Evolutionary conservation across 2,329 filamentous ascomycete genomes (phyloP).

Genomic region (Cucurbitaria berberidis): DNA sequence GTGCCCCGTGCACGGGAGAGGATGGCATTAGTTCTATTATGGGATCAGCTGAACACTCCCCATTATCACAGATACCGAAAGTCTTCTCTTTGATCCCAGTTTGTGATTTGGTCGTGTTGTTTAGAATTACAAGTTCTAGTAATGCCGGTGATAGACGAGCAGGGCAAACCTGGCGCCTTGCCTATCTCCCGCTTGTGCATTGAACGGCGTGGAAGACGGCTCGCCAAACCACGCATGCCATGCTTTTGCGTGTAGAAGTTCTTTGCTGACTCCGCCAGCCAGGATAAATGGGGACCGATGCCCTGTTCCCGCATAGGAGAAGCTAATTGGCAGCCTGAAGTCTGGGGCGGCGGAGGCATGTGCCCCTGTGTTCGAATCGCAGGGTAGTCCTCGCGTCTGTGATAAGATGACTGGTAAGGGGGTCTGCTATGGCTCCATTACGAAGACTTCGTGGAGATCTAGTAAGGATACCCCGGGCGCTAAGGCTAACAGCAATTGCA

Average conservation of each 20-base stretch:
- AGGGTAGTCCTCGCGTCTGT: neutral
- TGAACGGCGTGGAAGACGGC: neutral
- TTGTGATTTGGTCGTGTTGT: neutral
- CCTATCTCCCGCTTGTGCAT: constrained; percentile 1
- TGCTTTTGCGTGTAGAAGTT: neutral
- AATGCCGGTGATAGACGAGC: neutral
- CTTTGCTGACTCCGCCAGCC: neutral
- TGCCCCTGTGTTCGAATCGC: neutral
- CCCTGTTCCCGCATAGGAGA: constrained; percentile 1
- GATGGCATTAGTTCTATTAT: neutral
- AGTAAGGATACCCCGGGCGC: constrained; percentile 2
- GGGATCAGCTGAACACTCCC: neutral
- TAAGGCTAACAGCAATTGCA: neutral
- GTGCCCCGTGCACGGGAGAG: constrained; percentile 7
- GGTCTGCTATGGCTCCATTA: neutral
- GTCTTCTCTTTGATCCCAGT: neutral
- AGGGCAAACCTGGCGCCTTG: too few species aligned
- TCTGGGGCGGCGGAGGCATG: constrained; percentile 2
- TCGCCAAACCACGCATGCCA: constrained; percentile 5
- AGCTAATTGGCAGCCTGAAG: constrained; percentile 5
- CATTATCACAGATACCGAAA: neutral
- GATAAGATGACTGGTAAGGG: neutral
- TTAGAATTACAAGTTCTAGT: neutral
- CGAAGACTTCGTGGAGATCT: neutral
- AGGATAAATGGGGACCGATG: neutral